Percentiles rank a stretch among this genome's conserved stretches.
These are phyloP conservation scores for Sordariomycetes sp. DNA, from an alignment of 2,329 filamentous ascomycete genomes.

Conservation along the genomic window DNA sequence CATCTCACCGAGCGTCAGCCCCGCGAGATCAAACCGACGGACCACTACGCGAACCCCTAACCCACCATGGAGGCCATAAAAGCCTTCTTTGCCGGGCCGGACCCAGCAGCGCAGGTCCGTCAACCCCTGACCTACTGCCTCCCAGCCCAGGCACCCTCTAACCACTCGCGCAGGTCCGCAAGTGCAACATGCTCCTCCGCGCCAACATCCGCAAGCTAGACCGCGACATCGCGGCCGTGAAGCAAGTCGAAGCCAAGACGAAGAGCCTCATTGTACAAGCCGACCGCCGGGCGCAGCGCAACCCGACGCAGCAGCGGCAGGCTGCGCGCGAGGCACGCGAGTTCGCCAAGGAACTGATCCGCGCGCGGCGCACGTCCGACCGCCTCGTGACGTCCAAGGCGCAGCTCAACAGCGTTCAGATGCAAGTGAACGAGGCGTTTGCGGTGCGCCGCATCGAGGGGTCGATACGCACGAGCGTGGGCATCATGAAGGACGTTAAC, in stretches of 20 bases:
- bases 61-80: slow-evolving; percentile 72
- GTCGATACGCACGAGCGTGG: slow-evolving; percentile 70
- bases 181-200: slow-evolving; percentile 86
- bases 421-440: slow-evolving; percentile 97
- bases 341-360: slow-evolving; percentile 79
- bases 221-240: slow-evolving; percentile 73
- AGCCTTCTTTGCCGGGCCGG: slow-evolving; percentile 79
- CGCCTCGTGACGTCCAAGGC: slow-evolving; percentile 80
- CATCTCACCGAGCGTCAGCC: not conserved
- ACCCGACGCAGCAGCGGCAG: slow-evolving; percentile 66
- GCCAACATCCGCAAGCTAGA: slow-evolving; percentile 88
- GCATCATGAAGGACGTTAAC: slow-evolving; percentile 97
- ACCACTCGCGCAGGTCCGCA: slow-evolving; percentile 56
- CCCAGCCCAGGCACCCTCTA: not conserved
- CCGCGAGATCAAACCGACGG: not conserved
- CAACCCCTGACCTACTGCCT: not conserved
- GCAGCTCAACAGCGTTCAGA: slow-evolving; percentile 82
- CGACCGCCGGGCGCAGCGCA: slow-evolving; percentile 66
- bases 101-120: slow-evolving; percentile 80
- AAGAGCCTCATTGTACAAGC: slow-evolving; percentile 75
- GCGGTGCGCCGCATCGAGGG: slow-evolving; percentile 92
- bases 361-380: slow-evolving; percentile 59
- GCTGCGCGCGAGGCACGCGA: slow-evolving; percentile 72
- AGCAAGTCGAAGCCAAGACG: slow-evolving; percentile 69
- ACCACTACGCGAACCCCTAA: slow-evolving; percentile 4